Evolutionary conservation across 352 stramenopile species (phyloP).

Genomic region (Phytophthora pisi): DNA sequence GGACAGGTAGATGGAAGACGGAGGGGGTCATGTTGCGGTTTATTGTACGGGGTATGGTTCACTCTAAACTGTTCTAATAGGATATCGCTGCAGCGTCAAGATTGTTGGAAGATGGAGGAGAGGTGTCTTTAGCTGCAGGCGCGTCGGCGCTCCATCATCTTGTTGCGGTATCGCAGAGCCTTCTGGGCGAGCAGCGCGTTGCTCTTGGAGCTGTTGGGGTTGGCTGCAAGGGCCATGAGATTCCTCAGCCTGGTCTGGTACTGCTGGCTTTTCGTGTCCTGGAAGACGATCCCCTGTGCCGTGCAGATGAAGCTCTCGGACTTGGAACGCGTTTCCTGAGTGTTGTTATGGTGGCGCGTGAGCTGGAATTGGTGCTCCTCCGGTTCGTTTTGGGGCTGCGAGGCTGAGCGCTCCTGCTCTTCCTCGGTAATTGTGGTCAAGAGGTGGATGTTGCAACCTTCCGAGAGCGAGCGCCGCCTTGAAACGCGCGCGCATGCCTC

Average conservation of each 20-base stretch:
- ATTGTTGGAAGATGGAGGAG: not conserved
- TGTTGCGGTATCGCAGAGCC: conserved; percentile 34
- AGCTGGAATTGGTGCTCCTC: not conserved
- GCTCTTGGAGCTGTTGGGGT: conserved; percentile 21
- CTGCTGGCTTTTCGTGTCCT: conserved; percentile 15
- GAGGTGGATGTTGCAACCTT: conserved; percentile 19
- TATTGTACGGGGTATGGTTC: conserved; percentile 21
- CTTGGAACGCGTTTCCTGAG: conserved; percentile 9
- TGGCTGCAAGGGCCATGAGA: conserved; percentile 22
- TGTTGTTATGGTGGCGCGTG: not conserved
- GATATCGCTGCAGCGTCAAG: not conserved
- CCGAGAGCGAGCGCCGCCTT: conserved; percentile 26
- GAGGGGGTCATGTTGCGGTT: not conserved
- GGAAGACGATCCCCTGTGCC: conserved; percentile 33
- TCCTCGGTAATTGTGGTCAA: conserved; percentile 14
- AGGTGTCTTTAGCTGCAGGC: conserved; percentile 10
- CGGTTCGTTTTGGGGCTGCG: conserved; percentile 1
- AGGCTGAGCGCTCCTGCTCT: not conserved
- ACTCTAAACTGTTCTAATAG: conserved; percentile 21
- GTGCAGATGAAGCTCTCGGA: conserved; percentile 36
- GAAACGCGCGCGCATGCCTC: conserved; percentile 3
- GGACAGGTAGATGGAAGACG: not conserved
- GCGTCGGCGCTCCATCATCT: conserved; percentile 20
- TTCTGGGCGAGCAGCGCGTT: conserved; percentile 37
- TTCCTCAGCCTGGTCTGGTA: conserved; percentile 24